Percentiles rank a stretch among this genome's conserved stretches.
Conservation (phyloP, 495 filamentous ascomycete genomes). For the Endocarpon pusillum region DNA sequence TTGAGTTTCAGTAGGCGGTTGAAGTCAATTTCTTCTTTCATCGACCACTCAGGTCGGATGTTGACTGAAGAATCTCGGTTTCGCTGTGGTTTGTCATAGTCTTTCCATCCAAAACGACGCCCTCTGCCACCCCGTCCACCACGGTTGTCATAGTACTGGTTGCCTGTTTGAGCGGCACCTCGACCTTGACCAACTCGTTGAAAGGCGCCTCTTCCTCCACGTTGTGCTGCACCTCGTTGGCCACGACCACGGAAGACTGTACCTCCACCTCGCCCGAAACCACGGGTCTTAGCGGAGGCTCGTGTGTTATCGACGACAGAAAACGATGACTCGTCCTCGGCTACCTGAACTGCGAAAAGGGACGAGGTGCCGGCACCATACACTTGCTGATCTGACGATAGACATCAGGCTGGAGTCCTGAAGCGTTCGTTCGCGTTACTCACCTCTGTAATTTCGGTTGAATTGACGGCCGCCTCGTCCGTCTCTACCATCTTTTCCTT, state of each 20-base stretch:
- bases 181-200: constrained; percentile 46
- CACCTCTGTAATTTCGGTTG: constrained; percentile 83
- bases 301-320: constrained; percentile 92
- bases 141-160: constrained; percentile 46
- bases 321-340: constrained; percentile 93
- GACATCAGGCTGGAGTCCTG: constrained; percentile 3
- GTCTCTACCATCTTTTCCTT: constrained; percentile 77
- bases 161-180: constrained; percentile 43
- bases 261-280: constrained; percentile 71
- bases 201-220: constrained; percentile 24
- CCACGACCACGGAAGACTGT: constrained; percentile 82
- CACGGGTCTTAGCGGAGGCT: constrained; percentile 61
- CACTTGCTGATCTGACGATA: constrained; percentile 67
- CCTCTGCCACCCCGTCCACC: constrained; percentile 41
- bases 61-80: constrained; percentile 90
- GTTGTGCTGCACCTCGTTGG: constrained; percentile 31
- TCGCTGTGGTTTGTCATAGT: constrained; percentile 94
- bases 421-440: constrained; percentile 7
- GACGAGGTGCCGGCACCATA: constrained; percentile 81
- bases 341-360: constrained; percentile 73
- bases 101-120: constrained; percentile 92
- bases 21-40: constrained; percentile 98
- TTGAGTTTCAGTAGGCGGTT: constrained; percentile 87
- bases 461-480: constrained; percentile 66
- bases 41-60: constrained; percentile 84